phyloP scores from a whole-genome alignment of 345 rosid genomes.

The Rhodamnia argentea region DNA sequence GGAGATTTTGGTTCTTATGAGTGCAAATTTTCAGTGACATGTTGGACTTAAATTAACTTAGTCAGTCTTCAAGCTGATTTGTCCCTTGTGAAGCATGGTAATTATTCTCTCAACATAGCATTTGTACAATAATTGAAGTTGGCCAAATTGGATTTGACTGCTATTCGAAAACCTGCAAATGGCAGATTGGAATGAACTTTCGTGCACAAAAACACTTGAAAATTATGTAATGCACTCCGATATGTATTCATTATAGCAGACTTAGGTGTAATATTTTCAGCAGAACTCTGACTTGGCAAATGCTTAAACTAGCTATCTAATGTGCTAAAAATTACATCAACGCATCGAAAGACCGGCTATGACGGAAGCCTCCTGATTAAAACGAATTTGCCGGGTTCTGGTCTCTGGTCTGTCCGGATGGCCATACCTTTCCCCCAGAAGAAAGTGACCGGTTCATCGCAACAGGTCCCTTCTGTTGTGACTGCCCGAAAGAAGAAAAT shows the following conservation, averaged over 20 bases:
- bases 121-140: background rate
- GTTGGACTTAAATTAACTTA: background rate
- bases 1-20: background rate
- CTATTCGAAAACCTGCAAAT: background rate
- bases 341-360: background rate
- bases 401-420: conserved; percentile 11
- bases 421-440: conserved; percentile 19
- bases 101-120: background rate
- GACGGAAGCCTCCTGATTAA: background rate
- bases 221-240: background rate
- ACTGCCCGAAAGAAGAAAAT: conserved; percentile 20
- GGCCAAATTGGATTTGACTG: background rate
- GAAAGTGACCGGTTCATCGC: conserved; percentile 29
- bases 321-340: background rate
- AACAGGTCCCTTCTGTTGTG: conserved; percentile 25
- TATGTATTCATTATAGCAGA: background rate
- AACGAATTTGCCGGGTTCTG: conserved; percentile 12
- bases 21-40: background rate
- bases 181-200: background rate
- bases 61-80: background rate
- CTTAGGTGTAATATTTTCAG: background rate
- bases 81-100: background rate
- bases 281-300: background rate
- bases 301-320: background rate
- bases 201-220: background rate